Evolutionary conservation across 179 eudicot species (phyloP).

Genomic region (Beta macrorhiza): DNA sequence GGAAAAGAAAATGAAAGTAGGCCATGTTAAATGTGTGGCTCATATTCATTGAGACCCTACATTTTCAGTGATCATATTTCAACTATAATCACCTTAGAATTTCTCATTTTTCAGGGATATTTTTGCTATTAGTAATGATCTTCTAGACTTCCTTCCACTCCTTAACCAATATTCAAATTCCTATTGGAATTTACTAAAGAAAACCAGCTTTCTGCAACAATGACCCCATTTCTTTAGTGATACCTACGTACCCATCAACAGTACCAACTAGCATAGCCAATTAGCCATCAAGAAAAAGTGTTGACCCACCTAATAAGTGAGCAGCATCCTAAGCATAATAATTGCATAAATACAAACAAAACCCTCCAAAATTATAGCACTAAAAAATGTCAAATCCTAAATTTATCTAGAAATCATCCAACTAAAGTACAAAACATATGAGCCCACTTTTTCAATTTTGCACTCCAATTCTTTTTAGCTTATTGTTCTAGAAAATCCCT

Average conservation of each 20-base stretch:
- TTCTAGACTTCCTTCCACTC: too few relatives aligned
- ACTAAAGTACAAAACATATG: not conserved
- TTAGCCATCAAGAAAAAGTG: not conserved
- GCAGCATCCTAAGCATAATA: constrained; percentile 6
- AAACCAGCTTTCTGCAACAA: not conserved
- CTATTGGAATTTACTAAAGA: too few relatives aligned
- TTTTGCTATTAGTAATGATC: too few relatives aligned
- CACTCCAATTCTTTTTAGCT: not conserved
- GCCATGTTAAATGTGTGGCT: too few relatives aligned
- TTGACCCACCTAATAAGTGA: constrained; percentile 1
- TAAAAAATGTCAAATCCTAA: not conserved
- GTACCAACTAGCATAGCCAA: not conserved
- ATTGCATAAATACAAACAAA: constrained; percentile 19
- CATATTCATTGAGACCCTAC: too few relatives aligned
- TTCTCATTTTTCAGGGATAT: too few relatives aligned
- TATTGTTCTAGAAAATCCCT: constrained; percentile 18
- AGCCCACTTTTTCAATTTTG: not conserved
- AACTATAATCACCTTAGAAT: too few relatives aligned
- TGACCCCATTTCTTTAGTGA: not conserved
- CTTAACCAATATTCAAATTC: too few relatives aligned
- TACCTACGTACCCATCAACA: not conserved
- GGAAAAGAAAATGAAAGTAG: too few relatives aligned
- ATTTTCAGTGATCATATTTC: too few relatives aligned
- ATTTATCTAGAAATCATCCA: not conserved
- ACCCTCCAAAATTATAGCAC: constrained; percentile 16